phyloP scores from a whole-genome alignment of 371 early-diverging fungal genomes.

The Mucor indicus region DNA sequence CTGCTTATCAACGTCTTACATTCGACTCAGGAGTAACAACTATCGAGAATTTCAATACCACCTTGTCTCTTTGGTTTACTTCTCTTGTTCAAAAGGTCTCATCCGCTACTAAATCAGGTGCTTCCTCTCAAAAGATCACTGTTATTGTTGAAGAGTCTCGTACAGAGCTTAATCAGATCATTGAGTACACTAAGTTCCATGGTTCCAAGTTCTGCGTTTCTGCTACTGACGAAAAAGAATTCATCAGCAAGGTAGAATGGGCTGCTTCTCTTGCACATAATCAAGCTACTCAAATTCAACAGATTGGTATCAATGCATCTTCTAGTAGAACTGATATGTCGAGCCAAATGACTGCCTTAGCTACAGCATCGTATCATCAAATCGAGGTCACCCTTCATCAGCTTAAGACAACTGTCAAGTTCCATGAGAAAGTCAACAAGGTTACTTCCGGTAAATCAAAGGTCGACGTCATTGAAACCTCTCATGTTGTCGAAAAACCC shows the following conservation, averaged over 20 bases:
- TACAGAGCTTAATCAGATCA: constrained; percentile 12
- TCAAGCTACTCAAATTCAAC: constrained; percentile 27
- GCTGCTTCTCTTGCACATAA: constrained; percentile 17
- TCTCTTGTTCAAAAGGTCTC: constrained; percentile 20
- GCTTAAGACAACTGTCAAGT: constrained; percentile 17
- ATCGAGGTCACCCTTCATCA: constrained; percentile 26
- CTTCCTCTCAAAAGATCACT: constrained; percentile 22
- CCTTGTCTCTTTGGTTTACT: constrained; percentile 22
- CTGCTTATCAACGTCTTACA: constrained; percentile 2
- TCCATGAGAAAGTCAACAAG: constrained; percentile 21
- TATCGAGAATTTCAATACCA: constrained; percentile 20
- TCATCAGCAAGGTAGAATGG: constrained; percentile 23
- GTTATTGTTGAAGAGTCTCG: constrained; percentile 21
- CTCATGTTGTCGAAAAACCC: constrained; percentile 9
- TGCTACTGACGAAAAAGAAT: constrained; percentile 15
- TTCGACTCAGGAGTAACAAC: constrained; percentile 19
- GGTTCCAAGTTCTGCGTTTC: constrained; percentile 19
- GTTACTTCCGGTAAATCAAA: background rate
- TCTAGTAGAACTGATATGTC: constrained; percentile 16
- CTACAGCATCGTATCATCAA: constrained; percentile 24
- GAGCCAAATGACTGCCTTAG: constrained; percentile 18
- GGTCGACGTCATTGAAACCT: no score
- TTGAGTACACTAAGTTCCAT: constrained; percentile 16
- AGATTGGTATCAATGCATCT: constrained; percentile 26
- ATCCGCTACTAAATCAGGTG: constrained; percentile 14